Conservation (phyloP, 140 eudicot species). For the Ambrosia hybrid region DNA sequence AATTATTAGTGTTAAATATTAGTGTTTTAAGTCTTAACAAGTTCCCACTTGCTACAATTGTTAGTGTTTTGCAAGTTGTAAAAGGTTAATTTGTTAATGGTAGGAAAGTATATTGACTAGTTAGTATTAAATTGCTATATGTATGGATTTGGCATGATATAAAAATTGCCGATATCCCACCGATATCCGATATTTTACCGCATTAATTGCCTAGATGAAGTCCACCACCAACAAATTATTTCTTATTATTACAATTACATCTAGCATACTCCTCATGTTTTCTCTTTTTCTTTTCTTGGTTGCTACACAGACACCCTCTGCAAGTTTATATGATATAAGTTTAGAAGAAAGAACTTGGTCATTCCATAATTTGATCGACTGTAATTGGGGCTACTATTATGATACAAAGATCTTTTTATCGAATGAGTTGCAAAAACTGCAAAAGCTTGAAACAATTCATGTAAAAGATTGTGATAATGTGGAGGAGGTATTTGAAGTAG, state of each 20-base stretch:
- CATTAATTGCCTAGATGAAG: too few species aligned
- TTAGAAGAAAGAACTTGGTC: not conserved
- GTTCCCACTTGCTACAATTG: too few species aligned
- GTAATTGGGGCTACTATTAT: not conserved
- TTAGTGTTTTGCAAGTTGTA: too few species aligned
- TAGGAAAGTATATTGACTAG: too few species aligned
- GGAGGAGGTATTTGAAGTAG: slow-evolving; percentile 8
- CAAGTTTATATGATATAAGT: not conserved
- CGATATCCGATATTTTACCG: too few species aligned
- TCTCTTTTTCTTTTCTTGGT: not conserved
- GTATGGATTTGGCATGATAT: too few species aligned
- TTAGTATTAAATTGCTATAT: too few species aligned
- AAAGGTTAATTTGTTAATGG: too few species aligned
- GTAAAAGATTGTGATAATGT: not conserved
- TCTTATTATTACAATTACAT: not conserved
- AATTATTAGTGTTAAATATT: too few species aligned
- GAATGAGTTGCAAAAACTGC: not conserved
- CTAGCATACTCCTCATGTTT: not conserved
- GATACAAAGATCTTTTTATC: not conserved
- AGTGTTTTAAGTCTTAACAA: too few species aligned
- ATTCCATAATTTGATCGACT: not conserved
- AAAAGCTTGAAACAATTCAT: not conserved
- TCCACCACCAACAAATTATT: too few species aligned
- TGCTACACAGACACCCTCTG: not conserved
- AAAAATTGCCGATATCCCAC: too few species aligned